These are phyloP conservation scores for Pseudogymnoascus sp. DNA, from an alignment of 2,329 filamentous ascomycete species.

Conservation along the genomic window DNA sequence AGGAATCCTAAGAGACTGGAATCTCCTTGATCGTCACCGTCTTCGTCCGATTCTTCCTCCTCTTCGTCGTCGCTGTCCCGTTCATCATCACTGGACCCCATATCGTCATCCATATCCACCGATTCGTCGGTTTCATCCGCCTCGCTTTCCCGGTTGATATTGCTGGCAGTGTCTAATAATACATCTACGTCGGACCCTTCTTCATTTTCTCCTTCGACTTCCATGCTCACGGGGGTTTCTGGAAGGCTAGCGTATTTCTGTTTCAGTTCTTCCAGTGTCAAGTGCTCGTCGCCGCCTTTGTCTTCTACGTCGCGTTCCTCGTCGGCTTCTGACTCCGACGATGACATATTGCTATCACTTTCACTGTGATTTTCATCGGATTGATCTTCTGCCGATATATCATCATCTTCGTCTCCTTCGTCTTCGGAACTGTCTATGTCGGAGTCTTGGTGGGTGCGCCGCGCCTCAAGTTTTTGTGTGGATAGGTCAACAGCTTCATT, in stretches of 20 bases:
- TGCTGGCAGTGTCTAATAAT: constrained; percentile 19
- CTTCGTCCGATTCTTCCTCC: constrained; percentile 28
- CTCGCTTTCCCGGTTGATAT: constrained; percentile 23
- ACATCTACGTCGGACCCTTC: constrained; percentile 6
- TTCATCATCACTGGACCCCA: constrained; percentile 48
- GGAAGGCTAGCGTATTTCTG: constrained; percentile 63
- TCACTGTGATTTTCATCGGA: constrained; percentile 38
- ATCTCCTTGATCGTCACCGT: constrained; percentile 37
- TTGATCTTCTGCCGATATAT: constrained; percentile 35
- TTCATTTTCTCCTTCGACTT: constrained; percentile 20
- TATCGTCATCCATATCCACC: constrained; percentile 61
- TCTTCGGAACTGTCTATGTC: constrained; percentile 40
- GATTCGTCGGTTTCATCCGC: constrained; percentile 55
- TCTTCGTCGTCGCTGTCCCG: constrained; percentile 37
- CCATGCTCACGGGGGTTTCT: constrained; percentile 28
- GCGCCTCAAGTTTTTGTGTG: constrained; percentile 59
- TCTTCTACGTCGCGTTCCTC: constrained; percentile 40
- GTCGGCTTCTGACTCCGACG: constrained; percentile 52
- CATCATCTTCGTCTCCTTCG: constrained; percentile 28
- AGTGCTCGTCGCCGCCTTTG: constrained; percentile 51
- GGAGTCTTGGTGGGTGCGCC: constrained; percentile 47
- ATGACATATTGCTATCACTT: constrained; percentile 54
- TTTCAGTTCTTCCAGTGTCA: constrained; percentile 62
- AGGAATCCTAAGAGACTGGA: constrained; percentile 32
- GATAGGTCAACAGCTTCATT: constrained; percentile 68